Conservation (phyloP, 805 yeast species). For the Metschnikowia picachoensis region DNA sequence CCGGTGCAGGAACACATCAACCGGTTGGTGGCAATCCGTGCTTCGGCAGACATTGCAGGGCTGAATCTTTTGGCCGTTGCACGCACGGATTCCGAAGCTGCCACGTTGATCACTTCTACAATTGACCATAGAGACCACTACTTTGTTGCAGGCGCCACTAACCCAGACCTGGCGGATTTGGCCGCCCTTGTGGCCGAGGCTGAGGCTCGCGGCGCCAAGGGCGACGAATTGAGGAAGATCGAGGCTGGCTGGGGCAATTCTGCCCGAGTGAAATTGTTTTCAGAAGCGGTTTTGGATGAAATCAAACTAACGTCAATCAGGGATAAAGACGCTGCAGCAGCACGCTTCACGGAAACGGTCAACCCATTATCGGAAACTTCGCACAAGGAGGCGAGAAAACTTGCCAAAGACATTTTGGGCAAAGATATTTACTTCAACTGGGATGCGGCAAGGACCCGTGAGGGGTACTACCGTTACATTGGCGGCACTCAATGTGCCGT, state of each 20-base stretch:
- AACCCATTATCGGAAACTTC: constrained; percentile 75
- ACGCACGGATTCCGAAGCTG: constrained; percentile 97
- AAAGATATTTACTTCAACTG: constrained; percentile 86
- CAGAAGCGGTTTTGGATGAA: constrained; percentile 85
- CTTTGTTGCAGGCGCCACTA: constrained; percentile 86
- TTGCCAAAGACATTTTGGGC: constrained; percentile 75
- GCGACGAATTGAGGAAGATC: constrained; percentile 63
- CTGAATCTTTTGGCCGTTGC: constrained; percentile 85
- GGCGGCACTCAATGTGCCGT: constrained; percentile 98
- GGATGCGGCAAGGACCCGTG: constrained; percentile 93
- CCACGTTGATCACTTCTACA: constrained; percentile 88
- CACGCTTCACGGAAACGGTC: constrained; percentile 62
- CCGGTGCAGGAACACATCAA: constrained; percentile 97
- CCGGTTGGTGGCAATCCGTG: constrained; percentile 89
- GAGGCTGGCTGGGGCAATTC: constrained; percentile 79
- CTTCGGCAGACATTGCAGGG: constrained; percentile 91
- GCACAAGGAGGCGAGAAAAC: constrained; percentile 69
- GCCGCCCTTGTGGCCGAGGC: constrained; percentile 79
- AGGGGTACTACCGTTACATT: constrained; percentile 92
- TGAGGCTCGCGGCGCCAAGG: constrained; percentile 68
- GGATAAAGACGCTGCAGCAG: constrained; percentile 60
- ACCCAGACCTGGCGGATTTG: constrained; percentile 72
- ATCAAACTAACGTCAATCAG: constrained; percentile 57
- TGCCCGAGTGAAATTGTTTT: constrained; percentile 85
- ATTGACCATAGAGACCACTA: constrained; percentile 94